A percentile compares a stretch with the other conserved stretches of the same genome.
phyloP scores from a whole-genome alignment of 2,329 filamentous ascomycete species.

The Sclerotiophoma versabilis region DNA sequence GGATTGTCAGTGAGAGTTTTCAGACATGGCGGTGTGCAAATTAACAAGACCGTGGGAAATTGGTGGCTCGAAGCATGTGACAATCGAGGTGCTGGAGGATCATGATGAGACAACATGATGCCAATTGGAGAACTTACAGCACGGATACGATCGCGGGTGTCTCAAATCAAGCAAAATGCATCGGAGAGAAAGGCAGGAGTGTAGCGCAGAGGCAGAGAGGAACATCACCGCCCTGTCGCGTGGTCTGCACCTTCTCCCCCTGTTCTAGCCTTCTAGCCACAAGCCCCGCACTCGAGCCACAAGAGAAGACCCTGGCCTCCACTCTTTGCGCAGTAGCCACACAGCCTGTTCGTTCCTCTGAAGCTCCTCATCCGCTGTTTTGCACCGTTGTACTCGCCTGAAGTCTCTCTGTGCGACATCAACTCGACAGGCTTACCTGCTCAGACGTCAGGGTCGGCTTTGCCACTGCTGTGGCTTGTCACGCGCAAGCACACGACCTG shows the following conservation, averaged over 20 bases:
- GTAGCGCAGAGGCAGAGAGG: constrained; percentile 4
- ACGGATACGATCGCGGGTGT: not conserved
- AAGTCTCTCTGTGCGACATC: not conserved
- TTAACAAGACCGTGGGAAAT: constrained; percentile 13
- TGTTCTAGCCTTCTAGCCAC: constrained; percentile 5
- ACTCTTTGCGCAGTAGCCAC: not conserved
- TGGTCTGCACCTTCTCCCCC: constrained; percentile 11
- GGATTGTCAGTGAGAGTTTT: constrained; percentile 7
- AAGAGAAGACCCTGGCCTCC: constrained; percentile 9
- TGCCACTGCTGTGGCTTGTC: constrained; percentile 17
- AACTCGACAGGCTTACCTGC: not conserved
- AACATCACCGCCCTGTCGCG: constrained; percentile 17
- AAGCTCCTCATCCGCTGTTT: not conserved
- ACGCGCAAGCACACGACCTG: constrained; percentile 10
- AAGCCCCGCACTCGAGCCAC: constrained; percentile 12
- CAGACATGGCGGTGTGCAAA: constrained; percentile 13
- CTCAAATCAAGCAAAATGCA: not conserved
- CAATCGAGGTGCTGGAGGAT: not conserved
- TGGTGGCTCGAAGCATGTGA: constrained; percentile 11
- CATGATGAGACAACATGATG: not conserved
- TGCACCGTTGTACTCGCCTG: not conserved
- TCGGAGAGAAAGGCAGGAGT: constrained; percentile 1
- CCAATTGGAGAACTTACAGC: constrained; percentile 15
- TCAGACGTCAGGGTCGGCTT: constrained; percentile 8
- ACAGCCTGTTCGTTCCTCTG: not conserved